Evolutionary conservation across 1,284 basidiomycete species (phyloP).

Genomic region (Ganoderma sinense): DNA sequence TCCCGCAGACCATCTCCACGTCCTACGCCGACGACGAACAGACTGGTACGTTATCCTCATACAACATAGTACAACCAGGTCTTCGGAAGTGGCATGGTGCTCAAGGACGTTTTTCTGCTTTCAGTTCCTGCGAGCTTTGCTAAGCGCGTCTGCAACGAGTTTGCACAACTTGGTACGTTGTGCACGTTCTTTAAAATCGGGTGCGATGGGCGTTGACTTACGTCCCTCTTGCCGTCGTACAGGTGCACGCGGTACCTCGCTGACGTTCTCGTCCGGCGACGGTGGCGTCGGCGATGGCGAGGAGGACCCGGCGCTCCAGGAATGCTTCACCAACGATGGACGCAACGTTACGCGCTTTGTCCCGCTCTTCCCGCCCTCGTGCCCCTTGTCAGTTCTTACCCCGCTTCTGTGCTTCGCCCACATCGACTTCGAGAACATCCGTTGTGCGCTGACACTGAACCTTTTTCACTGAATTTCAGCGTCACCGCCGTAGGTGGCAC

Average conservation of each 20-base stretch:
- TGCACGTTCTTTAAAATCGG: not conserved
- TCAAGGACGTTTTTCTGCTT: not conserved
- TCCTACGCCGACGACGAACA: conserved; percentile 77
- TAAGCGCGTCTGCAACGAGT: conserved; percentile 63
- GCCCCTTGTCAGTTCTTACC: conserved; percentile 51
- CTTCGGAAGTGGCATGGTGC: too few species aligned
- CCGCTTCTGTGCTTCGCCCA: not conserved
- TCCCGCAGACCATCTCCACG: conserved; percentile 67
- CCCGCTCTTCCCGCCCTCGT: conserved; percentile 66
- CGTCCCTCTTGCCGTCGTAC: conserved; percentile 7
- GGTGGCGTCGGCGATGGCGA: conserved; percentile 73
- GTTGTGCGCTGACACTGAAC: not conserved
- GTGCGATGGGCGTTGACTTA: not conserved
- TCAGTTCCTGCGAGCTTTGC: conserved; percentile 70
- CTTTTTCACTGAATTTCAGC: conserved; percentile 31
- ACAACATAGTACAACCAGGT: not conserved
- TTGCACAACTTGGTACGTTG: conserved; percentile 65
- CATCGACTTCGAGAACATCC: not conserved
- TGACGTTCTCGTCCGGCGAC: conserved; percentile 74
- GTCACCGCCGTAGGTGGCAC: conserved; percentile 72
- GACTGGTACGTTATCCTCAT: conserved; percentile 50
- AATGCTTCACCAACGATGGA: conserved; percentile 69
- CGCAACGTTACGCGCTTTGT: conserved; percentile 61
- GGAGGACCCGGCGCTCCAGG: conserved; percentile 53
- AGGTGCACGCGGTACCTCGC: conserved; percentile 70